phyloP scores from a whole-genome alignment of 2,329 filamentous ascomycete species.

The Trichophyton mentagrophytes region DNA sequence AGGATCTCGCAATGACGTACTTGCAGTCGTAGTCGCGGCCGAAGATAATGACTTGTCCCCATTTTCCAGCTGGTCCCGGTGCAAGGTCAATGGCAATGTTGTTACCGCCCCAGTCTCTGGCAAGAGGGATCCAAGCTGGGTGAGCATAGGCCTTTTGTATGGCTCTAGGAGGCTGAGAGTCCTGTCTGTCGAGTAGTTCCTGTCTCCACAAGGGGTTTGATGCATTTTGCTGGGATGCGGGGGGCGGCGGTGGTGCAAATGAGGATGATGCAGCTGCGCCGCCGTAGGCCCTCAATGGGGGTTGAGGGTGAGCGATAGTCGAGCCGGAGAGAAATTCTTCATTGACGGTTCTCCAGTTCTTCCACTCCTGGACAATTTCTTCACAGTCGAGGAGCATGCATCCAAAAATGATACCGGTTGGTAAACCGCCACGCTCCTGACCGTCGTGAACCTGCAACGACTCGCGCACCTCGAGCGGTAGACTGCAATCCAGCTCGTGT shows the following conservation, averaged over 20 bases:
- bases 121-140: conserved; percentile 87
- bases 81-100: conserved; percentile 88
- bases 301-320: conserved; percentile 40
- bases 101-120: conserved; percentile 97
- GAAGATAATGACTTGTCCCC: conserved; percentile 94
- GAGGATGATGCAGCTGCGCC: conserved; percentile 56
- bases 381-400: conserved; percentile 96
- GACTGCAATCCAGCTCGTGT: conserved; percentile 84
- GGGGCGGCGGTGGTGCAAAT: conserved; percentile 38
- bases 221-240: conserved; percentile 28
- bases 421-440: conserved; percentile 84
- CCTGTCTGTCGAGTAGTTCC: conserved; percentile 70
- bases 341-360: conserved; percentile 89
- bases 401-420: conserved; percentile 85
- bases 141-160: conserved; percentile 91
- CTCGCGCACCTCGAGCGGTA: conserved; percentile 86
- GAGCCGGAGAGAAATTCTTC: conserved; percentile 65
- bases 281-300: conserved; percentile 60
- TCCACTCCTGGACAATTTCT: conserved; percentile 95
- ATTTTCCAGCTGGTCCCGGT: conserved; percentile 76
- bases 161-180: conserved; percentile 72
- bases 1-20: conserved; percentile 87
- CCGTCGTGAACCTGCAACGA: conserved; percentile 85
- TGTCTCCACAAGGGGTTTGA: conserved; percentile 64
- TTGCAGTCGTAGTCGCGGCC: conserved; percentile 98